phyloP scores from a whole-genome alignment of 1,284 basidiomycete genomes.

The Naganishia albida region DNA sequence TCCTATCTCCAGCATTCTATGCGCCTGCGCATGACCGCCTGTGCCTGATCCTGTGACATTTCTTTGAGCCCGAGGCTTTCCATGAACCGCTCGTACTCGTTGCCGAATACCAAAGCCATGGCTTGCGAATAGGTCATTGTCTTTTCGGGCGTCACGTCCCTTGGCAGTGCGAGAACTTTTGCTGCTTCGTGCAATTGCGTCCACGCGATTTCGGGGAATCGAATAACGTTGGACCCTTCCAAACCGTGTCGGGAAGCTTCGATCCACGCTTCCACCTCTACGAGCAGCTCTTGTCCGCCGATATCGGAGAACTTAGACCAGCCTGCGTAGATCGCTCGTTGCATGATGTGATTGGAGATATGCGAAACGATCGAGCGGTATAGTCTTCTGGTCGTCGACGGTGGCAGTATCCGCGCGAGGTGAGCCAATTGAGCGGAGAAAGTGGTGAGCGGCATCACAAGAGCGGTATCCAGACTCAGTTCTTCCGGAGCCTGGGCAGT shows the following conservation, averaged over 20 bases:
- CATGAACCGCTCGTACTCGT: slow-evolving; percentile 66
- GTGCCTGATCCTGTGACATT: slow-evolving; percentile 40
- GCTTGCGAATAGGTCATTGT: slow-evolving; percentile 74
- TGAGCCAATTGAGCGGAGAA: slow-evolving; percentile 71
- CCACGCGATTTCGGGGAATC: slow-evolving; percentile 71
- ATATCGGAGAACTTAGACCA: slow-evolving; percentile 60
- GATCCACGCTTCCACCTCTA: slow-evolving; percentile 75
- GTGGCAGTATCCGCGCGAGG: slow-evolving; percentile 64
- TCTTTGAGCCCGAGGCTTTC: slow-evolving; percentile 52
- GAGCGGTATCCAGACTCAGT: slow-evolving; percentile 58
- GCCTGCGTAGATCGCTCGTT: slow-evolving; percentile 78
- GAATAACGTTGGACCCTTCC: slow-evolving; percentile 48
- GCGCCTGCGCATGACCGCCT: slow-evolving; percentile 47
- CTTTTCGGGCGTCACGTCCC: slow-evolving; percentile 52
- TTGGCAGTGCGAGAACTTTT: slow-evolving; percentile 61
- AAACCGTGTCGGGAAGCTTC: slow-evolving; percentile 68
- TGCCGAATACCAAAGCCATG: slow-evolving; percentile 70
- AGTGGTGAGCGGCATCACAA: slow-evolving; percentile 70
- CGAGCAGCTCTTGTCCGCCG: slow-evolving; percentile 62
- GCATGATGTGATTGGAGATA: slow-evolving; percentile 71
- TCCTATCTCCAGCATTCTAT: slow-evolving; percentile 48
- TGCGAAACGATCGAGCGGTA: slow-evolving; percentile 70
- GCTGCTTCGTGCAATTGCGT: slow-evolving; percentile 66
- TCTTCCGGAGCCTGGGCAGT: slow-evolving; percentile 25
- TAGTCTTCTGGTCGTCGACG: slow-evolving; percentile 59